phyloP scores from a whole-genome alignment of 1,284 basidiomycete species.

The Abortiporus biennis region DNA sequence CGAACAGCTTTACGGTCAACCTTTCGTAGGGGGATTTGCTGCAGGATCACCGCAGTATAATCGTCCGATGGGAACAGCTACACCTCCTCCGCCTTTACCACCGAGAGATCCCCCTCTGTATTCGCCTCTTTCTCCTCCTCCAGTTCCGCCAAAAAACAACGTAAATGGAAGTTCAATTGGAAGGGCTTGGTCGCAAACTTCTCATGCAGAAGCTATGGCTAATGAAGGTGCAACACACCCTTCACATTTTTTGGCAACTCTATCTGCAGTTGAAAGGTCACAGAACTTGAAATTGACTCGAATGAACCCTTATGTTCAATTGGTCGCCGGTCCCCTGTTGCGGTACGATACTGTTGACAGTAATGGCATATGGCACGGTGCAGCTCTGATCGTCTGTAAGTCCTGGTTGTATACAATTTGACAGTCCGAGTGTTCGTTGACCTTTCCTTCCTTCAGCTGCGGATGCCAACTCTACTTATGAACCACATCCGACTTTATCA shows the following conservation, averaged over 20 bases:
- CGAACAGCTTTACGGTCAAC: constrained; percentile 39
- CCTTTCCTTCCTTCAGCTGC: constrained; percentile 40
- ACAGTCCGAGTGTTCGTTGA: constrained; percentile 6
- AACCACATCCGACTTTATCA: constrained; percentile 69
- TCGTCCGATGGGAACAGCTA: constrained; percentile 15
- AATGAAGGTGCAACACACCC: constrained; percentile 14
- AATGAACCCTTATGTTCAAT: constrained; percentile 69
- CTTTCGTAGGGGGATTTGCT: constrained; percentile 50
- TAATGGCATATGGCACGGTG: constrained; percentile 79
- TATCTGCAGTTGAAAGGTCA: constrained; percentile 63
- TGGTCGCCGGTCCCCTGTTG: constrained; percentile 86
- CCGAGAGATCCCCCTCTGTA: constrained; percentile 36
- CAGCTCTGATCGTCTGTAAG: constrained; percentile 80
- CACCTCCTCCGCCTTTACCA: constrained; percentile 26
- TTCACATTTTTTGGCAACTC: constrained; percentile 34
- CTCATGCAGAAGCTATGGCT: constrained; percentile 1
- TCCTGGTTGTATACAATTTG: constrained; percentile 15
- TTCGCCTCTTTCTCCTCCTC: constrained; percentile 16
- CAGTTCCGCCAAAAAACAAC: no score
- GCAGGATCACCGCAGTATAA: constrained; percentile 20
- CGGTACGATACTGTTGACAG: constrained; percentile 87
- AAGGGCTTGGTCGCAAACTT: neutral
- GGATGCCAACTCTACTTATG: constrained; percentile 76
- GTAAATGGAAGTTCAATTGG: constrained; percentile 11
- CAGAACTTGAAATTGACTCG: constrained; percentile 45